Evolutionary conservation across 2,329 filamentous ascomycete genomes (phyloP), one percentile per base, ranked within the genome.

Genomic region (Chaetomium sp.): DNA sequence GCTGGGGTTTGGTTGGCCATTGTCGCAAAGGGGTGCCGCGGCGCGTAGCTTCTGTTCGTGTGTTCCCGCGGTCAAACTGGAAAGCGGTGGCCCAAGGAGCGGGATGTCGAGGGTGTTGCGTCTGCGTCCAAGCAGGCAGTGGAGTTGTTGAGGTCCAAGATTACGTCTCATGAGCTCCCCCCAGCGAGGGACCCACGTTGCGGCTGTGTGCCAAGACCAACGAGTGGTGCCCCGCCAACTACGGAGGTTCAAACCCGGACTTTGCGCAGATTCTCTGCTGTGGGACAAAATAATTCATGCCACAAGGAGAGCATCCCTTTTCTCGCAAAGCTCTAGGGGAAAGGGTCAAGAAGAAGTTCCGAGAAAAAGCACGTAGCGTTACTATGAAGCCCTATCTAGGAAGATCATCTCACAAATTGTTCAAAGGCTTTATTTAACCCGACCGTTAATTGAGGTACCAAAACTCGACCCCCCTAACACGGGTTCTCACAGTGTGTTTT

Each of bases 1-100:
- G 94, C 94, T 69, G 94, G 94, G 72, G 94, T 97, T 85, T 97
- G 92, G 78, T 88, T 88, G 71, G 94, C 92, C 94, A 99, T 99
- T 67, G 71, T 79, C 71, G 68, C 63, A 58, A 51, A 62, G 51
- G 54, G 48, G 19, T 45, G 56, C 57, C 58, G 61, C 57, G 59
- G 58, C 51, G 60, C 58, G 58, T 60, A 65, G 59, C 57, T 57
- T 33, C 37, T 51, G 46, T 40, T 56, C 37, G 52, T 50, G 46
- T 19, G 48, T 56, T 43, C 55, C 56, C 54, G 58, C 57, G 56
- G 52, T 52, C 11, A 50, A 43, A 33, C 43, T 52, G 52, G 53
- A 38, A 50, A 41, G 40, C 35, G 42, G 54, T 34, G 34, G 19
- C 46, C 49, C 43, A 54, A 40, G 45, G 14, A 32, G 41, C 43